Evolutionary conservation across 2,329 filamentous ascomycete genomes (phyloP).

Genomic region (Coniochaeta pulveracea): DNA sequence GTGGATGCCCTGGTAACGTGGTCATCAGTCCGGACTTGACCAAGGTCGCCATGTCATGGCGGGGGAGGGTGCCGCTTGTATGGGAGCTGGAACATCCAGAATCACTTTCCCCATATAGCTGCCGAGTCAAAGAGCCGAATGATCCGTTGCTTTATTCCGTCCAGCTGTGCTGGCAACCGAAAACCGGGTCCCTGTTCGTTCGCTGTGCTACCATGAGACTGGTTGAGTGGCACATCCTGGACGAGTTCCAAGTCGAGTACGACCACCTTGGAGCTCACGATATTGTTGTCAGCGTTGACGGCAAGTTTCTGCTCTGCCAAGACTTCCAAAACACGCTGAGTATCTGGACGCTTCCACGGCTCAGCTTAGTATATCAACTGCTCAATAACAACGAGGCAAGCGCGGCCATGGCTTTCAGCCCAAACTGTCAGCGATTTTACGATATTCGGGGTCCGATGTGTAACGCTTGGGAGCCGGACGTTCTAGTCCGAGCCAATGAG

Average conservation of each 20-base stretch:
- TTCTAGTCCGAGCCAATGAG: neutral
- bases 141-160: neutral
- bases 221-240: conserved; percentile 3
- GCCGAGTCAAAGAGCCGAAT: neutral
- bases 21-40: conserved; percentile 1
- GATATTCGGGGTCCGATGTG: conserved; percentile 1
- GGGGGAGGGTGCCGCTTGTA: neutral
- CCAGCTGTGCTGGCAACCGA: conserved; percentile 1
- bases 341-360: conserved; percentile 3
- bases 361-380: conserved; percentile 1
- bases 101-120: neutral
- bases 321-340: neutral
- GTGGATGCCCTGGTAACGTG: neutral
- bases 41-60: conserved; percentile 3
- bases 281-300: conserved; percentile 1
- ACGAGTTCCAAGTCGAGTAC: conserved; percentile 2
- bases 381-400: neutral
- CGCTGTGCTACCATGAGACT: neutral
- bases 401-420: neutral
- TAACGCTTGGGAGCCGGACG: conserved; percentile 4
- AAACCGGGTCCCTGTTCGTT: neutral
- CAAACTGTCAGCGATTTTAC: conserved; percentile 4
- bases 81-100: neutral
- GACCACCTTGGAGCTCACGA: conserved; percentile 1
- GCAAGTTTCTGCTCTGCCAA: conserved; percentile 1